Conservation (phyloP, 2,329 filamentous ascomycete species). For the Fusarium goolgardi region DNA sequence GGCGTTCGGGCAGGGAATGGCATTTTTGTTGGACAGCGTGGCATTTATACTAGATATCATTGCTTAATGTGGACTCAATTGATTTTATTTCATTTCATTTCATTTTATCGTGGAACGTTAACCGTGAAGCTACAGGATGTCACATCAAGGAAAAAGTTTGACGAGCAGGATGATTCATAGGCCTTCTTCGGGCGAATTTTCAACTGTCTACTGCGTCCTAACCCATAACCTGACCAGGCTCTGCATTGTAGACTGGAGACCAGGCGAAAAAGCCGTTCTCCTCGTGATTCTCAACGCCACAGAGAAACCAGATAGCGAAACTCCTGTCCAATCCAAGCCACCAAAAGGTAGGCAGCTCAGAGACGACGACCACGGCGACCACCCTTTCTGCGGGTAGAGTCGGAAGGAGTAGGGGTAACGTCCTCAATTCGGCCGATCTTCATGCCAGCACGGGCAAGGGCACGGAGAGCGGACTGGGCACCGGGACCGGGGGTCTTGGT, state of each 20-base stretch:
- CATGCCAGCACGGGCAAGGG: slow-evolving; percentile 98
- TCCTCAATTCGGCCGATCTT: slow-evolving; percentile 99
- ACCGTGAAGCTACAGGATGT: slow-evolving; percentile 26
- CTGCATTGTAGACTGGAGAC: slow-evolving; percentile 68
- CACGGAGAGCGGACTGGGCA: slow-evolving; percentile 98
- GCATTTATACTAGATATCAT: slow-evolving; percentile 14
- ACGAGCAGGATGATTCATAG: slow-evolving; percentile 54
- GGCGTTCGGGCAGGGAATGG: slow-evolving; percentile 28
- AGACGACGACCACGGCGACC: slow-evolving; percentile 99
- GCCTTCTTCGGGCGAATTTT: slow-evolving; percentile 59
- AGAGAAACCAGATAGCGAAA: slow-evolving; percentile 64
- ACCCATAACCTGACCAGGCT: slow-evolving; percentile 53
- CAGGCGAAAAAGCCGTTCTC: slow-evolving; percentile 76
- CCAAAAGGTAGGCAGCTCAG: slow-evolving; percentile 64
- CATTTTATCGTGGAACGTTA: slow-evolving; percentile 28
- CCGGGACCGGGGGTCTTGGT: slow-evolving; percentile 99
- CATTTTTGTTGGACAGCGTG: slow-evolving; percentile 9
- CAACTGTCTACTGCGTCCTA: slow-evolving; percentile 55
- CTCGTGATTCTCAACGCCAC: slow-evolving; percentile 78
- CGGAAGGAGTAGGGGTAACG: slow-evolving; percentile 98
- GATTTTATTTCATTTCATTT: slow-evolving; percentile 1
- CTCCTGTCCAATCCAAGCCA: slow-evolving; percentile 52
- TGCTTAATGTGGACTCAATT: slow-evolving; percentile 1
- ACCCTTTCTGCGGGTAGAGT: slow-evolving; percentile 99
- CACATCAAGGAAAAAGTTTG: slow-evolving; percentile 42